Base-by-base conservation (phyloP, 345 rosid genomes). In the Zanthoxylum bungeanum region DNA sequence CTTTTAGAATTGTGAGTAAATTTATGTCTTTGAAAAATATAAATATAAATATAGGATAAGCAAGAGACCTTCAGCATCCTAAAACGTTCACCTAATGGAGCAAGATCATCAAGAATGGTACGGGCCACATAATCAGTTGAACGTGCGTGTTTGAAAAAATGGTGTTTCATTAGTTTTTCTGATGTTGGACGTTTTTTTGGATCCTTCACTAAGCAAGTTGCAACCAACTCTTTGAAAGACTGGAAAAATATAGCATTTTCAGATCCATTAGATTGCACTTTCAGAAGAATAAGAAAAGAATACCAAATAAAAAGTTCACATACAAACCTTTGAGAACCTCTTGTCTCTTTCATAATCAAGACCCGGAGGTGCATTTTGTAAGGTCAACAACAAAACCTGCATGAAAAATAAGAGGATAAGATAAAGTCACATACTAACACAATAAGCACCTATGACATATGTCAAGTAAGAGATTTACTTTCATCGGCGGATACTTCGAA, bases 281-380 rank as follows among this genome's bases (percentile, higher is more conserved):
- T 76, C 73, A 75, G 73, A 49, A 75, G 33, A 67, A 68, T 42
- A 67, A 56, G 74, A 50, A 79, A 19, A 49, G 69, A 64, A 56
- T 49, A 51, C 19, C 58, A 73, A 73, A 70, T 56, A 69, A 64
- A 63, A 40, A 67, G 30, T 59, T 2, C 17, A 16, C 37, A 68
- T 75, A 80, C 78, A 55, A 73, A 92, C 99, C 91, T 92, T 92
- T 52, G 98, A 92, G 82, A 95, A 95, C 83, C 90, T 87, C 85
- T 74, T 90, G 79, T 95, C 98, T 78, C 99, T 92, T 83, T 92
- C 98, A 73, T 95, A 95, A 77, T 95, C 99, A 62, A 95, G 96
- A 49, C 99, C 99, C 22, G 99, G 99, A 74, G 99, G 98, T 63
- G 98, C 98, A 83, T 92, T 95, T 83, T 95, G 99, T 82, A 95